Evolutionary conservation across 768 basidiomycete species (phyloP).

Genomic region (Gautieria morchelliformis): DNA sequence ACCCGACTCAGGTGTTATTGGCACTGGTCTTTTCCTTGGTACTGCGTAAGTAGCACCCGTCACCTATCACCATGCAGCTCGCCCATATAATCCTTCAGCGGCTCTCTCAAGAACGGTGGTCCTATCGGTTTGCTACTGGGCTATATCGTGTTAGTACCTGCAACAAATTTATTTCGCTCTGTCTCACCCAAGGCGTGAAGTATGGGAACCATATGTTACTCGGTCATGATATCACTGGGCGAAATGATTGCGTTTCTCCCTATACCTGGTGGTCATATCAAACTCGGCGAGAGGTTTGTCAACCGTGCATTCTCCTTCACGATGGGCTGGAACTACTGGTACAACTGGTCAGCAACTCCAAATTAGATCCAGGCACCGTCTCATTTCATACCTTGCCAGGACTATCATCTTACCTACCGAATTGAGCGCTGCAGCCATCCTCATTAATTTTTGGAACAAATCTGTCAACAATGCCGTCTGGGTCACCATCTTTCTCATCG

Average conservation of each 20-base stretch:
- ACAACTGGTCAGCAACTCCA: too few species aligned
- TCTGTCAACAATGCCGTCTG: too few species aligned
- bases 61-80: too few species aligned
- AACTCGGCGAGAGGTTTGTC: constrained; percentile 72
- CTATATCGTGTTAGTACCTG: too few species aligned
- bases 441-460: too few species aligned
- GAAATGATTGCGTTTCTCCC: constrained; percentile 77
- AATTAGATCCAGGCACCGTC: too few species aligned
- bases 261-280: constrained; percentile 72
- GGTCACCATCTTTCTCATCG: too few species aligned
- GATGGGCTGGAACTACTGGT: constrained; percentile 37
- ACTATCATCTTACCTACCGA: constrained; percentile 56
- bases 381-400: constrained; percentile 14
- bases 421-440: too few species aligned
- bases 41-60: too few species aligned
- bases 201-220: constrained; percentile 59
- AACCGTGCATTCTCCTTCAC: constrained; percentile 57
- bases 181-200: neutral
- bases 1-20: constrained; percentile 31
- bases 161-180: constrained; percentile 55
- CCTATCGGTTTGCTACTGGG: too few species aligned
- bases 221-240: constrained; percentile 50
- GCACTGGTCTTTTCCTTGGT: constrained; percentile 57
- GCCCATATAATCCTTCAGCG: constrained; percentile 23
- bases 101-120: too few species aligned